Percentiles rank a stretch among this genome's conserved stretches.
phyloP scores from a whole-genome alignment of 768 basidiomycete genomes.

The Cystofilobasidium capitatum region DNA sequence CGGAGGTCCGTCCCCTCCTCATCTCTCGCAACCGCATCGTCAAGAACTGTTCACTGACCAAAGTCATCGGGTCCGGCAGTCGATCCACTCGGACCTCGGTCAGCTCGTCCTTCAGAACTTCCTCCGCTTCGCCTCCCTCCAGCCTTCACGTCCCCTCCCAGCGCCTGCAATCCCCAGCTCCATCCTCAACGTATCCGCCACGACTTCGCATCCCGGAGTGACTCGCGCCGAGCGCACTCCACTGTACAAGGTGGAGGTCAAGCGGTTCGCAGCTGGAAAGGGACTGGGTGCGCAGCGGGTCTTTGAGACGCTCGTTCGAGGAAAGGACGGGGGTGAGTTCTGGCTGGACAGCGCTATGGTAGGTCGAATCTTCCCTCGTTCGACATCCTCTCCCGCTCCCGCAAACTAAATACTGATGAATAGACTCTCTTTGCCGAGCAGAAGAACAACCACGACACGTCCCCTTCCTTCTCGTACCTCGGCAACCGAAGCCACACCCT shows the following conservation, averaged over 20 bases:
- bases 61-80: not conserved
- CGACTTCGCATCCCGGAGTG: not conserved
- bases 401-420: not conserved
- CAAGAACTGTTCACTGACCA: not conserved
- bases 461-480: slow-evolving; percentile 23
- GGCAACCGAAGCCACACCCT: slow-evolving; percentile 11
- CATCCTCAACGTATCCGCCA: not conserved
- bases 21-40: slow-evolving; percentile 4
- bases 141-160: not conserved
- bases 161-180: not conserved
- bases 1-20: slow-evolving; percentile 48
- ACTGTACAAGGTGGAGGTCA: slow-evolving; percentile 10
- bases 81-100: slow-evolving; percentile 22
- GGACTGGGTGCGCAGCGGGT: slow-evolving; percentile 11
- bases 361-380: not conserved
- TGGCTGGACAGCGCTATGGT: slow-evolving; percentile 27
- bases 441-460: slow-evolving; percentile 10
- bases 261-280: slow-evolving; percentile 13
- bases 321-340: slow-evolving; percentile 7
- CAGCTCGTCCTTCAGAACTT: slow-evolving; percentile 22
- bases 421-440: not conserved
- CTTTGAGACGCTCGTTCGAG: slow-evolving; percentile 17
- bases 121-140: slow-evolving; percentile 13
- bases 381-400: not conserved
- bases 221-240: not conserved